Percentiles rank a stretch among this genome's conserved stretches.
These are phyloP conservation scores for Rhynchosporium graminicola DNA, from an alignment of 2,329 filamentous ascomycete species.

Conservation along the genomic window DNA sequence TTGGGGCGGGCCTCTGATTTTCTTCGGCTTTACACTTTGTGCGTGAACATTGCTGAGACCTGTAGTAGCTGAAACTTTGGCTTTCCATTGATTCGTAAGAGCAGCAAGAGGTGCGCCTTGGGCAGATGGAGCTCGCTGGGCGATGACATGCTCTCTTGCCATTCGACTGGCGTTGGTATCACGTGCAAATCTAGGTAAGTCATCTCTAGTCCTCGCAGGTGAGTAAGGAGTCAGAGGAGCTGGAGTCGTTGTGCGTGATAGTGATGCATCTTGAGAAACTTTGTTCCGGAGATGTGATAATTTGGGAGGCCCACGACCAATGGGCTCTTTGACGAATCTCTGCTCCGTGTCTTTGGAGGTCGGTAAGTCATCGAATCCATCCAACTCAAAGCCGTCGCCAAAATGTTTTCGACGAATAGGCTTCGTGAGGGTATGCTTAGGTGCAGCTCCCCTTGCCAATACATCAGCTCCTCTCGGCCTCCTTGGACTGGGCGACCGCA, in stretches of 20 bases:
- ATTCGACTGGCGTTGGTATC: conserved; percentile 67
- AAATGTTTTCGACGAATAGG: conserved; percentile 73
- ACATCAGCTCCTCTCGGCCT: conserved; percentile 47
- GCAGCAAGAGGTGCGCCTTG: conserved; percentile 52
- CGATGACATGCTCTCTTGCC: conserved; percentile 61
- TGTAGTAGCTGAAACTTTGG: conserved; percentile 39
- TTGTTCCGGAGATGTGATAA: conserved; percentile 56
- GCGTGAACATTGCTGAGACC: conserved; percentile 51
- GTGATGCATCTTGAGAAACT: conserved; percentile 55
- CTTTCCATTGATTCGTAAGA: conserved; percentile 44
- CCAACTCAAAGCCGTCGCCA: conserved; percentile 89
- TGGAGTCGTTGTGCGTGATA: conserved; percentile 55
- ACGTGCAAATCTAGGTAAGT: conserved; percentile 62
- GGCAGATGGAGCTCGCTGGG: conserved; percentile 57
- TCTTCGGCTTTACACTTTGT: conserved; percentile 55
- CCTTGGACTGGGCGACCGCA: conserved; percentile 58
- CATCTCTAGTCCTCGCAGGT: conserved; percentile 44
- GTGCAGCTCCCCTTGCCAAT: conserved; percentile 48
- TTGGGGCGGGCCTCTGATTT: conserved; percentile 55
- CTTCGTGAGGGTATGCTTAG: conserved; percentile 72
- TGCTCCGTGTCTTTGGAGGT: conserved; percentile 82
- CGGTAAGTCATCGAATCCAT: conserved; percentile 91
- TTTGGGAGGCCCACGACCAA: conserved; percentile 67
- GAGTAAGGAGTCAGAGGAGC: conserved; percentile 59
- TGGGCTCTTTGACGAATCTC: conserved; percentile 78